A percentile compares a stretch with the other conserved stretches of the same genome.
These are phyloP conservation scores for Stagonosporopsis cucurbitacearum DNA, from an alignment of 2,329 filamentous ascomycete genomes.

Conservation along the genomic window DNA sequence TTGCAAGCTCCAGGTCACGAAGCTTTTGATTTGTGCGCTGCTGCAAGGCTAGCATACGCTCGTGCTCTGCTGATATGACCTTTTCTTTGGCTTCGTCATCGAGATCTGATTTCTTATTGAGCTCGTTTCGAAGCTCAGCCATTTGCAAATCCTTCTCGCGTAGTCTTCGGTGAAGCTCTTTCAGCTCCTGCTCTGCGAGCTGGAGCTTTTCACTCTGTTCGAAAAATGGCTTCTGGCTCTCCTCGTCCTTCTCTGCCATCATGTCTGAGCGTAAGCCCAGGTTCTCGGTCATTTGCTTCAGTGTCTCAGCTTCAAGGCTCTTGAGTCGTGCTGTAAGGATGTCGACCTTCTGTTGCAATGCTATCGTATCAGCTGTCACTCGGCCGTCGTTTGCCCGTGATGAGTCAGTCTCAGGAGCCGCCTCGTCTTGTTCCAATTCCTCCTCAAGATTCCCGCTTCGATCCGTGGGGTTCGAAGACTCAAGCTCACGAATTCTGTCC, in stretches of 20 bases:
- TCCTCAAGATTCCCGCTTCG: constrained; percentile 49
- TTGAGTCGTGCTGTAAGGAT: constrained; percentile 45
- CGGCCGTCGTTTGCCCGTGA: constrained; percentile 31
- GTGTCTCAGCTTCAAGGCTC: constrained; percentile 49
- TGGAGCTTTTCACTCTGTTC: constrained; percentile 50
- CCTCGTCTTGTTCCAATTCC: constrained; percentile 47
- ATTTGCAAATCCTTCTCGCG: constrained; percentile 46
- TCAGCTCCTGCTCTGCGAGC: constrained; percentile 42
- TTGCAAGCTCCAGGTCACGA: constrained; percentile 44
- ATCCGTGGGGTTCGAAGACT: constrained; percentile 40
- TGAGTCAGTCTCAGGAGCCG: constrained; percentile 29
- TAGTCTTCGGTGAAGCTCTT: constrained; percentile 43
- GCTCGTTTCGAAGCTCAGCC: constrained; percentile 46
- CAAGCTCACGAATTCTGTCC: constrained; percentile 52
- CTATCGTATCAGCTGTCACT: constrained; percentile 44
- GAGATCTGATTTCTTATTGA: constrained; percentile 45
- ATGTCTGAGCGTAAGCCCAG: constrained; percentile 48
- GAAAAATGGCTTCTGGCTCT: constrained; percentile 47
- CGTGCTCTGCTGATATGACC: constrained; percentile 44
- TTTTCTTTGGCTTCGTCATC: constrained; percentile 39
- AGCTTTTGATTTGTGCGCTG: constrained; percentile 44
- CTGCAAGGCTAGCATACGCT: constrained; percentile 44
- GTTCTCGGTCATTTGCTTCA: constrained; percentile 53
- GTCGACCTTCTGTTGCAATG: constrained; percentile 51
- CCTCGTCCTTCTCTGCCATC: constrained; percentile 45